These are phyloP conservation scores for Acer yangbiense DNA, from an alignment of 345 rosid species.

Conservation along the genomic window DNA sequence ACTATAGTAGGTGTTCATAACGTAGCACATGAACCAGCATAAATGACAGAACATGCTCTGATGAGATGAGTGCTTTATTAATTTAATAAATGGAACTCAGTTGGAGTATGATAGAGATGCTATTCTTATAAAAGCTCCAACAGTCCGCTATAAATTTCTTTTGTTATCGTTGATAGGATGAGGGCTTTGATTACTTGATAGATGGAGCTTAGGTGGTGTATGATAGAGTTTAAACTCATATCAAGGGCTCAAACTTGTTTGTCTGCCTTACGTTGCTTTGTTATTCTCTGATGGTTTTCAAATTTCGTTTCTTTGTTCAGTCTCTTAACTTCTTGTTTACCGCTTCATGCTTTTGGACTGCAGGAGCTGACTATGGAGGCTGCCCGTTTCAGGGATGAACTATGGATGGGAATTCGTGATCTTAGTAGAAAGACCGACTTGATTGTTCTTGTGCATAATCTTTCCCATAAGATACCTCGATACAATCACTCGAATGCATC, in stretches of 20 bases:
- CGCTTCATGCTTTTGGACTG: conserved; percentile 9
- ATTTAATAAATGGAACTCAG: neutral
- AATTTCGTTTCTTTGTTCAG: neutral
- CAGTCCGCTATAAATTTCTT: neutral
- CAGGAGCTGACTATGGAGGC: conserved; percentile 77
- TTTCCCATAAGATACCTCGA: conserved; percentile 85
- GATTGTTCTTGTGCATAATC: conserved; percentile 87
- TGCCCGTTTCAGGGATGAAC: conserved; percentile 79
- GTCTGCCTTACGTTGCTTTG: neutral
- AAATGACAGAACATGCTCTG: neutral
- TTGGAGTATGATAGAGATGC: neutral
- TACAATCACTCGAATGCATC: conserved; percentile 48
- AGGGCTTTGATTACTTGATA: neutral
- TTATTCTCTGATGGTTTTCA: neutral
- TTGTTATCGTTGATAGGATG: neutral
- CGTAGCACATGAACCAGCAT: neutral
- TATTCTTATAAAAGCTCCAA: neutral
- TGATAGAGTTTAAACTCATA: neutral
- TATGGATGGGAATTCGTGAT: conserved; percentile 87
- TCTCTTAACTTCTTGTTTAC: neutral
- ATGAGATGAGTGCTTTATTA: neutral
- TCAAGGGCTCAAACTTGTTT: neutral
- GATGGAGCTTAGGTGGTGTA: neutral
- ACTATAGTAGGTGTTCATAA: neutral
- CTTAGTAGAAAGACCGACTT: conserved; percentile 79